Base-by-base conservation (phyloP, 768 basidiomycete species). In the Trametes coccinea region DNA sequence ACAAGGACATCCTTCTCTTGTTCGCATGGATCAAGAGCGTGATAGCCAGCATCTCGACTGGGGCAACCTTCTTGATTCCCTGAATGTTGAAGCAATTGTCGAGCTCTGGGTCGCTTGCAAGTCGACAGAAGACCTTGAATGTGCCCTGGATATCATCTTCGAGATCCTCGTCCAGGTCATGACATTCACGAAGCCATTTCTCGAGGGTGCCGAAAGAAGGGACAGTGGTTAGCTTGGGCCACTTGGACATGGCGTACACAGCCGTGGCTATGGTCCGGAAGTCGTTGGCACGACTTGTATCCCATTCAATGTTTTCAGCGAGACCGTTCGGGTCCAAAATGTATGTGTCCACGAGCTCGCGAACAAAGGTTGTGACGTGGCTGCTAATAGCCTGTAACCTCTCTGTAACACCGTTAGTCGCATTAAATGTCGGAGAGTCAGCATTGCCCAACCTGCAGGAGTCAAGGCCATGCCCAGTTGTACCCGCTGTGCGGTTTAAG, bases 391-490 rank as follows among this genome's bases (percentile, higher is more conserved):
- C 89, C 68, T 89, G 86, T 10, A 92, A 75, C 70, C 87, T 87
- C 69, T 92, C 90, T 81, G 71, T 22, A 2, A 49, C 27, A 2
- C 29, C 11, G 22, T n/a, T 33, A 2, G 14, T 49, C 4, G 11
- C 4, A 30, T 11, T 8, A 11, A 4, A 9, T 4, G 48, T 33
- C 1, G 14, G 41, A 43, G 9, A 43, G 8, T 33, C 69, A 11
- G 40, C 10, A 13, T 45, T 16, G 55, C 33, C 9, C 76, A 37
- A 82, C 85, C 87, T 64, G 87, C 85, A 4, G 86, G 86, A 0
- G 88, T 90, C 33, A 90, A 76, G 0, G 90, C 88, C 80, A 92
- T 86, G 6, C 90, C 90, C 3, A 89, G 78, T 72, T 91, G 90
- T 6, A 92, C 90, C 51, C 90, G 80, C 87, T 92, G 60, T 10